Evolutionary conservation across 2,329 filamentous ascomycete genomes (phyloP).

Genomic region (Coniochaeta sp.): DNA sequence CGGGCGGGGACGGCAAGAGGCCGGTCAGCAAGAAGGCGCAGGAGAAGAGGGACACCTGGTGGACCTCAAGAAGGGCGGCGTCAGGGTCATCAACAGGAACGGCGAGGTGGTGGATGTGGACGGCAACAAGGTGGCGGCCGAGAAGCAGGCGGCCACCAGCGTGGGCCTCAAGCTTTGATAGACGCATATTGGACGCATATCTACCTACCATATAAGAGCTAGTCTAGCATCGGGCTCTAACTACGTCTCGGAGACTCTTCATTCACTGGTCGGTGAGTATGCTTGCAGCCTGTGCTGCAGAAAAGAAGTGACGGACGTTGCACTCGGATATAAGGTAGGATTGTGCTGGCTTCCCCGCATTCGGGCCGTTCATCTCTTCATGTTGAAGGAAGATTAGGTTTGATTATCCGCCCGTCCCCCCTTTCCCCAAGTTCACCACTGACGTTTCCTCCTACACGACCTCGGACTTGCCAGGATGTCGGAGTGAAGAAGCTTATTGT

Average conservation of each 20-base stretch:
- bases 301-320: too few relatives aligned
- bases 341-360: background rate
- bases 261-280: too few relatives aligned
- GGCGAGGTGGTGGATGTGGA: slow-evolving; percentile 79
- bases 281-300: too few relatives aligned
- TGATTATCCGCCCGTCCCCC: background rate
- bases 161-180: slow-evolving; percentile 55
- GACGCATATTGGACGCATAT: too few relatives aligned
- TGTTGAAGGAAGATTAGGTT: too few relatives aligned
- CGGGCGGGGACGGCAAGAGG: slow-evolving; percentile 30
- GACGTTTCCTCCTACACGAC: too few relatives aligned
- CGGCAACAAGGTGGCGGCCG: slow-evolving; percentile 62
- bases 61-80: slow-evolving; percentile 59
- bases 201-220: too few relatives aligned
- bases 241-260: too few relatives aligned
- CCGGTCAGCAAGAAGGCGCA: slow-evolving; percentile 52
- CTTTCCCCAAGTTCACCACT: too few relatives aligned
- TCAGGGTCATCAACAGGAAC: slow-evolving; percentile 87
- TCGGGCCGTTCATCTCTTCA: background rate
- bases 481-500: too few relatives aligned
- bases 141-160: slow-evolving; percentile 39
- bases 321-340: background rate
- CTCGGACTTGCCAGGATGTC: too few relatives aligned
- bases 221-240: too few relatives aligned
- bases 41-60: slow-evolving; percentile 41